Base-by-base conservation (phyloP, 495 filamentous ascomycete genomes). In the Neurospora sp. region DNA sequence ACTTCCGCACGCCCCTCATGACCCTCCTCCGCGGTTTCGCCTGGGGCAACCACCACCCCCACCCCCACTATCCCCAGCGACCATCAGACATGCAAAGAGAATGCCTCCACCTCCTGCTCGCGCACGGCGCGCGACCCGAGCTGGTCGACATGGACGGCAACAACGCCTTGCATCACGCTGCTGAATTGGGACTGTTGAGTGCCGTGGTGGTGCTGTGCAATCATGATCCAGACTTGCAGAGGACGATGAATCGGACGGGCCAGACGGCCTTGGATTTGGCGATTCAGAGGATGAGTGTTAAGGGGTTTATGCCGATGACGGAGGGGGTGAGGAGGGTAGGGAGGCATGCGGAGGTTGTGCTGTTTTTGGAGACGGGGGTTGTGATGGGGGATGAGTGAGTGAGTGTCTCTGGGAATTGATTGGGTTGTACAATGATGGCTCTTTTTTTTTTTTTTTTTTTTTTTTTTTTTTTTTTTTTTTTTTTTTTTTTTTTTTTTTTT, bases 121-220 rank as follows among this genome's bases (percentile, higher is more conserved):
- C 72, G 11, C 71, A 39, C 20, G 72, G 72, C 5, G 72, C 72
- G 1, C 27, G 37, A 9, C 65, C 65, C 0, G 72, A 69, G 42
- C 40, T 70, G 38, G 38, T 35, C 7, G 68, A 73, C 14, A 69
- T 46, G 3, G 72, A 59, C 16, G 72, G 71, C 9, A 59, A 70
- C 9, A 73, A 73, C 18, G 72, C 72, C 7, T 22, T 70, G 37
- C 72, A 73, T n/a, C 59, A 70, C 41, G 72, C 72, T 1, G 72
- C 68, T 16, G 31, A 39, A 39, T 16, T 73, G 44, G 72, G 68
- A 16, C 12, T 73, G 31, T 11, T 40, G 18, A 35, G 22, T 39
- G 31, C 53, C 6, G 53, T 61, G 53, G 27, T 61, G 12, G 53
- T 31, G 53, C 14, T 61, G 27, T 61, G 53, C 53, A 14, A 16